Evolutionary conservation across 495 filamentous ascomycete genomes (phyloP), one percentile per base, ranked within the genome.

Genomic region (Rostrohypoxylon terebratum): DNA sequence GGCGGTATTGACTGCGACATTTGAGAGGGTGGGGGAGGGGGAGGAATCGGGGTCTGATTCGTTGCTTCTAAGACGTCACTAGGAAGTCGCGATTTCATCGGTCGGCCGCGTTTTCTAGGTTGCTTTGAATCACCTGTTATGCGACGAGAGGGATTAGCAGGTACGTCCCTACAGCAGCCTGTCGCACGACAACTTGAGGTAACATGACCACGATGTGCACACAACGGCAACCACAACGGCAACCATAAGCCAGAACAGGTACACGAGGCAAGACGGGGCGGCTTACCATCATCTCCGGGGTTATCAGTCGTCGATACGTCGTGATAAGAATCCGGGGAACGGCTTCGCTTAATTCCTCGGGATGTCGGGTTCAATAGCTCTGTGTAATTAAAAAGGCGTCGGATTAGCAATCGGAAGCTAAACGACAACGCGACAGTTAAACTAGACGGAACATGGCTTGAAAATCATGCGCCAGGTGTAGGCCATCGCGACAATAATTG

Each of bases 301-400:
- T 87, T 86, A 75, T 87, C 88, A 77, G 87, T 86, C 69, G 80
- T 73, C 71, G 82, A 80, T 71, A 83, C 80, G 77, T 92, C 90
- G 76, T 87, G 88, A 77, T 90, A 90, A 73, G 80, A 85, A 73
- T 96, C 93, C 74, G 94, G 94, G 59, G 96, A 97, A 64, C 94
- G 93, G 88, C 93, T 96, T 82, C 96, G 90, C 85, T 98, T 99
- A 78, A 93, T 80, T 69, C 94, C 94, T 79, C 96, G 90, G 71
- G 93, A 72, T 20, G 70, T 59, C 50, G 78, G 68, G 60, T 77
- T 81, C 16, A 77, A 53, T 42, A 84, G 65, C 71, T 84, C 83
- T 86, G 72, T 53, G 51, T 42, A 70, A 62, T 65, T n/a, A 20
- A 71, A 71, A 42, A 71, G 42, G 51, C 53, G 38, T 45, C 31